Conservation (phyloP, 345 rosid species). For the Salix brachista region DNA sequence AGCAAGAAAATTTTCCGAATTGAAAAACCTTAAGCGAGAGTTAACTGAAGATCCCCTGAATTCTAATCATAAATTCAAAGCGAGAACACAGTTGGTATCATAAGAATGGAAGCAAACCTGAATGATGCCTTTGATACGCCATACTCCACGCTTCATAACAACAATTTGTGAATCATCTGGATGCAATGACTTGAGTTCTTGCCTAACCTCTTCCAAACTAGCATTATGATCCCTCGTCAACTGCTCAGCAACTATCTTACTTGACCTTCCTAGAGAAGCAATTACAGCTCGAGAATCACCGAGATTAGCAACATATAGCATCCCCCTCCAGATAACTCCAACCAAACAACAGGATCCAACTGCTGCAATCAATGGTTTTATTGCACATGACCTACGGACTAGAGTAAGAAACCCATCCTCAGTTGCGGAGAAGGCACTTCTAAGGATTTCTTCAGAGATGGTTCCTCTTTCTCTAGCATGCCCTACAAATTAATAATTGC, state of each 20-base stretch:
- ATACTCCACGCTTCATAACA: constrained; percentile 78
- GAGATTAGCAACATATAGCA: constrained; percentile 73
- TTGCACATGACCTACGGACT: constrained; percentile 57
- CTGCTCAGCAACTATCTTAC: constrained; percentile 78
- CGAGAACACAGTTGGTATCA: background rate
- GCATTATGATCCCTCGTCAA: constrained; percentile 86
- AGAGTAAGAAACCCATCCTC: constrained; percentile 90
- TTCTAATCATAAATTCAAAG: background rate
- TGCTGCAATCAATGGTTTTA: constrained; percentile 81
- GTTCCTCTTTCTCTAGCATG: constrained; percentile 50
- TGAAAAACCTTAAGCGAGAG: background rate
- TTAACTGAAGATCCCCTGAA: background rate
- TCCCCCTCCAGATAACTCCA: constrained; percentile 82
- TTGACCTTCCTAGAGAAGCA: constrained; percentile 53
- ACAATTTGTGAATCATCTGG: constrained; percentile 83
- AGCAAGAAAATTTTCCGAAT: background rate
- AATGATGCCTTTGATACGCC: constrained; percentile 98
- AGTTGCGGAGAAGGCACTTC: constrained; percentile 66
- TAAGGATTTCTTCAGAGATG: constrained; percentile 68
- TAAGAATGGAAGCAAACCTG: constrained; percentile 52
- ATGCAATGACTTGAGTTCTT: constrained; percentile 79
- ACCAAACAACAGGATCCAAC: constrained; percentile 90
- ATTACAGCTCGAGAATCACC: constrained; percentile 96
- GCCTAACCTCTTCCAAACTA: constrained; percentile 79
- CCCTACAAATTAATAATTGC: constrained; percentile 39